phyloP scores from a whole-genome alignment of 2,329 filamentous ascomycete species.

The Aureobasidium musti region DNA sequence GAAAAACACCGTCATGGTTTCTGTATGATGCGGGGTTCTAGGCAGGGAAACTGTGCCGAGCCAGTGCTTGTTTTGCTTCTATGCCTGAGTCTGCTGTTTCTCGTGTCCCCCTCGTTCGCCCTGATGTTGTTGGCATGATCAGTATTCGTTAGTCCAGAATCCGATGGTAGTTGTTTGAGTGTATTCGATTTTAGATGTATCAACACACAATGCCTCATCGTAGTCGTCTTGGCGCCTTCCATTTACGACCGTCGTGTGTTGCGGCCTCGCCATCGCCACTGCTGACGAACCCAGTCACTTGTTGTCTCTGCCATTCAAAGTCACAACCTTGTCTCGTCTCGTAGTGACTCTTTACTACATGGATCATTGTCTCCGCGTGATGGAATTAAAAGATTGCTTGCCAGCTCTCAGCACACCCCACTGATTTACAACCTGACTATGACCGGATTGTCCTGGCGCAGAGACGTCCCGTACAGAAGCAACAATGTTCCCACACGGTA shows the following conservation, averaged over 20 bases:
- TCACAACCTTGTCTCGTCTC: neutral
- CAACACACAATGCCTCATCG: conserved; percentile 12
- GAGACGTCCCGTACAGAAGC: neutral
- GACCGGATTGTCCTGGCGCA: too few relatives aligned
- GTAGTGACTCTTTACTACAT: neutral
- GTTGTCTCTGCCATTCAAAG: neutral
- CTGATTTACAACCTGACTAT: neutral
- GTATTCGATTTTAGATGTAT: neutral
- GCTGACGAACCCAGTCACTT: conserved; percentile 20
- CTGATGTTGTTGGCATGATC: neutral
- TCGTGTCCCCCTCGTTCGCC: neutral
- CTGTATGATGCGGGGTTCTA: conserved; percentile 8
- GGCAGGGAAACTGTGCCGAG: conserved; percentile 20
- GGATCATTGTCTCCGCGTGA: neutral
- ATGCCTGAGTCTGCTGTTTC: neutral
- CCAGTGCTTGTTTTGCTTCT: neutral
- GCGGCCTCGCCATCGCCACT: conserved; percentile 27
- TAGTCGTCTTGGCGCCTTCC: conserved; percentile 18
- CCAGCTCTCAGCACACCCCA: neutral
- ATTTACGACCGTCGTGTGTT: neutral
- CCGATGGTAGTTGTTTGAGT: neutral
- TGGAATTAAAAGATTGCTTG: neutral
- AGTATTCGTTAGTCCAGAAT: neutral
- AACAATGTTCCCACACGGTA: neutral
- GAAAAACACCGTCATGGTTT: conserved; percentile 25